Evolutionary conservation across 805 yeast genomes (phyloP).

Genomic region (Maudiozyma pseudohumilis): DNA sequence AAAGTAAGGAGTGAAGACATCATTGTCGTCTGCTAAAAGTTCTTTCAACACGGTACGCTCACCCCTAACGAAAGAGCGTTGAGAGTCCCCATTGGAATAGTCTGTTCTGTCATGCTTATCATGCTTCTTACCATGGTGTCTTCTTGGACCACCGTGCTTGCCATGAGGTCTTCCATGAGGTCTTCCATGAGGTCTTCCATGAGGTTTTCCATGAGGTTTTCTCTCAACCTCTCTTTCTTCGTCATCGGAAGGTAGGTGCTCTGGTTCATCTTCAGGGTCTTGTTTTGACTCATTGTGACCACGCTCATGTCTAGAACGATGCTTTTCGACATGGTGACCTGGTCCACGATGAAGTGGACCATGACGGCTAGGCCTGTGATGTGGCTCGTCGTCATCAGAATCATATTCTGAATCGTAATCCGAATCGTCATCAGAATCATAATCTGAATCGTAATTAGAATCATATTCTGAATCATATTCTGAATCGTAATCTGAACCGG

Average conservation of each 20-base stretch:
- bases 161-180: background rate
- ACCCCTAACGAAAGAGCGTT: too few species aligned
- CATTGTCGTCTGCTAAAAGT: background rate
- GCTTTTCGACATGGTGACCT: too few species aligned
- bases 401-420: background rate
- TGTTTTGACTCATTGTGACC: too few species aligned
- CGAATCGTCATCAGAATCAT: background rate
- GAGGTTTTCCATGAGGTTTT: background rate
- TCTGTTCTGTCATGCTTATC: background rate
- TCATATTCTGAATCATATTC: background rate
- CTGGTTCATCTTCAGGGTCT: too few species aligned
- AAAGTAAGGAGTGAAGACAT: background rate
- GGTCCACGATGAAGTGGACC: too few species aligned
- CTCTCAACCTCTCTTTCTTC: background rate
- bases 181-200: background rate
- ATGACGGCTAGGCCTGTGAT: background rate
- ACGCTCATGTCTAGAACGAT: too few species aligned
- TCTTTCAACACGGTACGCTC: too few species aligned
- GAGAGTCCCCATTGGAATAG: too few species aligned
- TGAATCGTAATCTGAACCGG: background rate
- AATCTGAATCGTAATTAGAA: background rate
- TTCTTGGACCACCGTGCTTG: background rate
- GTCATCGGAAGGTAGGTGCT: too few species aligned
- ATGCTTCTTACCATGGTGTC: slow-evolving; percentile 1
- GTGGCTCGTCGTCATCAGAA: background rate